Percentiles rank a stretch among this genome's conserved stretches.
Conservation (phyloP, 371 early-diverging fungal species). For the Mortierella sp. region DNA sequence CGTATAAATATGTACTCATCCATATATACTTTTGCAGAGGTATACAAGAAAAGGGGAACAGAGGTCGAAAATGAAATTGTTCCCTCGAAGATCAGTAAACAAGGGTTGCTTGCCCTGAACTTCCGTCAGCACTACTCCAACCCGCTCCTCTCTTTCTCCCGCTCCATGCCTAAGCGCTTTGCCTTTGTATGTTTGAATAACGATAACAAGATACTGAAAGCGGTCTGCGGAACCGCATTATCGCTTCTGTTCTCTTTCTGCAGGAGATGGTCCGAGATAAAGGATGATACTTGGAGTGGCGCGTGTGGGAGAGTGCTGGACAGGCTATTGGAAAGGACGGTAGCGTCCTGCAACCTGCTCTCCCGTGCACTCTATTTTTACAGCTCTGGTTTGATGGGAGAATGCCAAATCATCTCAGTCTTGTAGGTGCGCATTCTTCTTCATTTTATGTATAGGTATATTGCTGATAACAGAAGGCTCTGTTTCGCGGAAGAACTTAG, state of each 20-base stretch:
- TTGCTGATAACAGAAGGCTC: no score
- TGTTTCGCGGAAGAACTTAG: background rate
- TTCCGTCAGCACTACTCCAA: no score
- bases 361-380: background rate
- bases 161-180: slow-evolving; percentile 4
- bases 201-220: no score
- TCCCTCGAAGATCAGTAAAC: slow-evolving; percentile 2
- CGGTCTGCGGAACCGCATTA: no score
- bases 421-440: no score
- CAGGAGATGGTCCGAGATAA: background rate
- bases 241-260: no score
- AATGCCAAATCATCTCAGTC: no score
- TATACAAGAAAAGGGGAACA: background rate
- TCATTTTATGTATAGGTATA: no score
- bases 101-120: no score
- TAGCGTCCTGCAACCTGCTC: no score
- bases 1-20: background rate
- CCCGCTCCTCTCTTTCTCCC: background rate
- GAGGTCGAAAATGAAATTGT: background rate
- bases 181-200: background rate
- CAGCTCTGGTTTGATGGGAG: background rate
- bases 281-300: background rate
- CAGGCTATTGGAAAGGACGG: no score
- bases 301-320: background rate
- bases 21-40: no score